Evolutionary conservation across 176 grass and related monocot species (phyloP), one percentile per base, ranked within the genome.

Genomic region (Oryza coarctata): DNA sequence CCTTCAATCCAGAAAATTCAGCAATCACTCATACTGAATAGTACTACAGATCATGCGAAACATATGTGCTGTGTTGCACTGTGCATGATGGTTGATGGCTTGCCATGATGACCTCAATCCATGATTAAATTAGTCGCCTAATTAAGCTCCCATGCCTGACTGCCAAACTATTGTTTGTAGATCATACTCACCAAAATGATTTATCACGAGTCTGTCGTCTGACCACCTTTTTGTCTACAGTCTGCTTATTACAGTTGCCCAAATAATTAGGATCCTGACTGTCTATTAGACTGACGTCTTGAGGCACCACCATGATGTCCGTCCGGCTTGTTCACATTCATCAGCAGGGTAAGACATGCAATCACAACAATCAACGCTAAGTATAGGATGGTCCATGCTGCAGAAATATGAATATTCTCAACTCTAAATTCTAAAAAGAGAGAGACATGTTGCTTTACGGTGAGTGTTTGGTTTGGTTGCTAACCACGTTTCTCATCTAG

Each of bases 401-500:
- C 50, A 55, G 12, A 14, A 4, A 52, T 20, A 52, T 52, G 1
- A 52, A 22, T 52, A 52, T 52, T 52, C 4, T 20, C 5, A 18
- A 52, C 15, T 2, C 17, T 20, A 15, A 20, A 52, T 52, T 52
- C 17, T 5, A 18, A 49, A 52, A 52, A 57, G 1, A 57, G 22
- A 20, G 50, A 8, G 55, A 77, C 66, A 41, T 52, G 73, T 78
- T 55, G 66, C 86, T 78, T 82, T 15, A 38, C 39, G 38, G 2
- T 6, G n/a, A 4, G 63, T 64, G 74, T 83, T 82, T 86, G 61
- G 84, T 87, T 80, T 41, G 65, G 50, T 75, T 10, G 20, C 22
- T 55, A 52, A 22, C 6, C 18, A 55, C 8, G 0, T 82, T 85
- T 91, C 89, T 76, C 85, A 91, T 73, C 89, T 85, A 80, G 66